Evolutionary conservation across 2,329 filamentous ascomycete genomes (phyloP).

Genomic region (Chalara sp.): DNA sequence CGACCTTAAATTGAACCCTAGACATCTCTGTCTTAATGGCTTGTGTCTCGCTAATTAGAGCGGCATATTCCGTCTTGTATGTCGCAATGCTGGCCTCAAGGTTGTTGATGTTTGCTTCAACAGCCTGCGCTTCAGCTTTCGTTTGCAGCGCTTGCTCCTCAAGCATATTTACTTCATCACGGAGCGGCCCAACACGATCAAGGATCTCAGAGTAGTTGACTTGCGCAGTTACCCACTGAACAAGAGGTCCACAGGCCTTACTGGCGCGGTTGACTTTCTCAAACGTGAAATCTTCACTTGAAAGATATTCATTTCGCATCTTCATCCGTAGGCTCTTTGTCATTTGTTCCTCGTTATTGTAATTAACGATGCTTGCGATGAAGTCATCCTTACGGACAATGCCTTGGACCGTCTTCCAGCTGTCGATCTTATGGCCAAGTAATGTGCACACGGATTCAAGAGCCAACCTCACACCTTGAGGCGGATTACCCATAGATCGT

Average conservation of each 20-base stretch:
- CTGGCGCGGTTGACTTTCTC: constrained; percentile 94
- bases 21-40: constrained; percentile 97
- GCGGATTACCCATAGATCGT: constrained; percentile 90
- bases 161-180: constrained; percentile 80
- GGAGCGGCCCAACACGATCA: constrained; percentile 84
- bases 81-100: constrained; percentile 87
- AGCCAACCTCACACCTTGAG: constrained; percentile 81
- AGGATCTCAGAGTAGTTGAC: constrained; percentile 98
- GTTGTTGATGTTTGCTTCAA: constrained; percentile 76
- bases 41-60: constrained; percentile 92
- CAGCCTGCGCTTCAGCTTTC: constrained; percentile 86
- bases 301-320: constrained; percentile 90
- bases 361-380: constrained; percentile 95
- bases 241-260: constrained; percentile 92
- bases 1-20: constrained; percentile 94
- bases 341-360: constrained; percentile 94
- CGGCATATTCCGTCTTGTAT: constrained; percentile 94
- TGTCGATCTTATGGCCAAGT: constrained; percentile 80
- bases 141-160: constrained; percentile 87
- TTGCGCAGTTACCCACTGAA: constrained; percentile 95
- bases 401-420: constrained; percentile 86
- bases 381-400: constrained; percentile 92
- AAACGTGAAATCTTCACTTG: constrained; percentile 91
- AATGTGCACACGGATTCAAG: constrained; percentile 95
- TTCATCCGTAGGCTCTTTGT: constrained; percentile 72